Evolutionary conservation across 2,329 filamentous ascomycete species (phyloP).

Genomic region (Coniochaeta sp.): DNA sequence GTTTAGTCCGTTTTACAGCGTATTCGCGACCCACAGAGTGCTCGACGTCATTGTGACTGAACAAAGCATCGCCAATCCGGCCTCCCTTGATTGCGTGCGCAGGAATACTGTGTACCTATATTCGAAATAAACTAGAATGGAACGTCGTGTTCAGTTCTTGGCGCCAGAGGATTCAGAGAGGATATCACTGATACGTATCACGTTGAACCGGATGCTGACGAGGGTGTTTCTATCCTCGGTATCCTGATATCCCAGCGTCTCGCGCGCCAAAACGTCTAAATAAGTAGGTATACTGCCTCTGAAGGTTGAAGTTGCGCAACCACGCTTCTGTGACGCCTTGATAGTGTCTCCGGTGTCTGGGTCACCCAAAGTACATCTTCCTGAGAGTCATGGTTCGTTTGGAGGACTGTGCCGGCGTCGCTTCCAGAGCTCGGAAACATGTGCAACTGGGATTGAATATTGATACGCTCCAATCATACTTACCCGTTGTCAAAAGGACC

Average conservation of each 20-base stretch:
- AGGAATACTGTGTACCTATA: too few relatives aligned
- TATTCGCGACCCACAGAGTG: background rate
- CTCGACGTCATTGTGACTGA: background rate
- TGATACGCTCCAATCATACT: background rate
- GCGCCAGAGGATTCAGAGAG: background rate
- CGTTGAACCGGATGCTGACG: background rate
- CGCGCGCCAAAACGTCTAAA: too few relatives aligned
- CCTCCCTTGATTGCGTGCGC: background rate
- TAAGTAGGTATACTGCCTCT: too few relatives aligned
- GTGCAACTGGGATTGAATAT: background rate
- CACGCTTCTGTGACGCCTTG: too few relatives aligned
- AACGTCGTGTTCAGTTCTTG: background rate
- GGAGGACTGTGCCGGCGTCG: background rate
- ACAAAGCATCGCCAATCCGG: background rate
- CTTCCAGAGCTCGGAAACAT: background rate
- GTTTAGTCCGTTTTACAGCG: background rate
- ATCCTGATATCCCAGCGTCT: too few relatives aligned
- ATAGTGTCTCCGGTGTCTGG: background rate
- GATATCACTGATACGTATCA: background rate
- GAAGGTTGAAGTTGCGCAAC: too few relatives aligned
- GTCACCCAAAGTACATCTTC: background rate
- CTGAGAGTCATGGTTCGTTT: background rate
- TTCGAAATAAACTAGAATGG: background rate
- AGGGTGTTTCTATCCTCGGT: background rate
- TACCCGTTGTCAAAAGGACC: too few relatives aligned